These are phyloP conservation scores for Corynespora cassiicola DNA, from an alignment of 2,329 filamentous ascomycete genomes.

Conservation along the genomic window DNA sequence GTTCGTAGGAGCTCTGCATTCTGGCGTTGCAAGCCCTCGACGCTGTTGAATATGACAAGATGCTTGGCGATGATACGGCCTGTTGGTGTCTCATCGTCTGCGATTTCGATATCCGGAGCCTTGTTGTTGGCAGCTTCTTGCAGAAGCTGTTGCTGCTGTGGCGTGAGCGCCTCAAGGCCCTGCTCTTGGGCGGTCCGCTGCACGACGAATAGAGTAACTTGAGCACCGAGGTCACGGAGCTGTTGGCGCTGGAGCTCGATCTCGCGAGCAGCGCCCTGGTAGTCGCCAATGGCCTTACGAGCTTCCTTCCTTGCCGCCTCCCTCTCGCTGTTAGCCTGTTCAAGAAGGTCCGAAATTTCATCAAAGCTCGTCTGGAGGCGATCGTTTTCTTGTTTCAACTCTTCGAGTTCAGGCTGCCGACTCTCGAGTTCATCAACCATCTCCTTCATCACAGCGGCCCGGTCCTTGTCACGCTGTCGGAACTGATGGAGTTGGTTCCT, in stretches of 20 bases:
- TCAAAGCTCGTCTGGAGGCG: constrained; percentile 80
- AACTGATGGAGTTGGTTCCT: constrained; percentile 78
- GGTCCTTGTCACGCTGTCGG: constrained; percentile 74
- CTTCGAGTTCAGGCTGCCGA: constrained; percentile 86
- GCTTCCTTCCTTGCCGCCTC: constrained; percentile 79
- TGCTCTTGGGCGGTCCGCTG: constrained; percentile 84
- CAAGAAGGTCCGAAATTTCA: constrained; percentile 78
- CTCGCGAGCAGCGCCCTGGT: constrained; percentile 69
- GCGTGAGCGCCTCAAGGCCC: constrained; percentile 73
- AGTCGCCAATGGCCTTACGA: constrained; percentile 77
- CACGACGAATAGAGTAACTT: constrained; percentile 89
- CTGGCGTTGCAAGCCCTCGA: constrained; percentile 84
- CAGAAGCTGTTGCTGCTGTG: constrained; percentile 76
- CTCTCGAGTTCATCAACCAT: constrained; percentile 85
- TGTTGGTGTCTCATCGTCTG: constrained; percentile 78
- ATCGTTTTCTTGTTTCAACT: constrained; percentile 81
- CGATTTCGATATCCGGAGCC: constrained; percentile 66
- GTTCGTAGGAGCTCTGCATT: constrained; percentile 85
- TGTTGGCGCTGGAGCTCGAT: constrained; percentile 82
- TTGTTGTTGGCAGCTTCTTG: constrained; percentile 80
- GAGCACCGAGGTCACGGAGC: constrained; percentile 84
- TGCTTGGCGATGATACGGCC: constrained; percentile 89
- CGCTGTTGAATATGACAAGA: constrained; percentile 86
- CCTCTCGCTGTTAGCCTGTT: constrained; percentile 80
- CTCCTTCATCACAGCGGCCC: constrained; percentile 80